Evolutionary conservation across 2,329 filamentous ascomycete species (phyloP).

Genomic region (Ophiostoma pallidulum): DNA sequence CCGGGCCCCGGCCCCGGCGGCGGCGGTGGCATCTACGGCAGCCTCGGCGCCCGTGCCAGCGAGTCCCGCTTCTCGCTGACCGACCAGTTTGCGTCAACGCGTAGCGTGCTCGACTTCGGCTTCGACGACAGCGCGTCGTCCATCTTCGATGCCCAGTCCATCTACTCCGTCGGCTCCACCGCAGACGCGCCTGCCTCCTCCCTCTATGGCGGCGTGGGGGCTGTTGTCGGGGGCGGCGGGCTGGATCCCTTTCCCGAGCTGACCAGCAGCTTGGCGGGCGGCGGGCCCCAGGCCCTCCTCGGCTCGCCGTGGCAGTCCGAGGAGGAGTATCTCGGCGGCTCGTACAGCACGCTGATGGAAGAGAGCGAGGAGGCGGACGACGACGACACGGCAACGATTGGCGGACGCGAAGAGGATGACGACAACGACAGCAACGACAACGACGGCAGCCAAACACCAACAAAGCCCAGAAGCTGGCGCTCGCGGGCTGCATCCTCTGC

Average conservation of each 20-base stretch:
- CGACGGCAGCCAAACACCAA: conserved; percentile 7
- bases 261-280: neutral
- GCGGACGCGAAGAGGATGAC: conserved; percentile 16
- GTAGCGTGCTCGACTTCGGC: conserved; percentile 37
- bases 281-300: neutral
- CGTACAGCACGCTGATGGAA: conserved; percentile 13
- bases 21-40: conserved; percentile 11
- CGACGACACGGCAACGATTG: conserved; percentile 9
- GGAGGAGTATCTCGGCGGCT: conserved; percentile 8
- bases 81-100: conserved; percentile 39
- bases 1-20: neutral
- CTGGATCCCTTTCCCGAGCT: conserved; percentile 10
- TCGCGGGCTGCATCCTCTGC: conserved; percentile 8
- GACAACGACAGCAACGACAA: conserved; percentile 17
- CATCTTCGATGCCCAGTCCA: conserved; percentile 25
- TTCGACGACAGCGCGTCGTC: conserved; percentile 37
- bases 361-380: conserved; percentile 16
- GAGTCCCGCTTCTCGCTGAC: conserved; percentile 37
- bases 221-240: neutral
- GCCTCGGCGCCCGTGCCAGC: conserved; percentile 23
- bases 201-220: conserved; percentile 2
- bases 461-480: neutral
- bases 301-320: conserved; percentile 11
- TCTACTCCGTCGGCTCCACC: conserved; percentile 13
- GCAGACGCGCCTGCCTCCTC: neutral